Evolutionary conservation across 257 asterid genomes (phyloP), one percentile per base, ranked within the genome.

Genomic region (Jasminum sambac): DNA sequence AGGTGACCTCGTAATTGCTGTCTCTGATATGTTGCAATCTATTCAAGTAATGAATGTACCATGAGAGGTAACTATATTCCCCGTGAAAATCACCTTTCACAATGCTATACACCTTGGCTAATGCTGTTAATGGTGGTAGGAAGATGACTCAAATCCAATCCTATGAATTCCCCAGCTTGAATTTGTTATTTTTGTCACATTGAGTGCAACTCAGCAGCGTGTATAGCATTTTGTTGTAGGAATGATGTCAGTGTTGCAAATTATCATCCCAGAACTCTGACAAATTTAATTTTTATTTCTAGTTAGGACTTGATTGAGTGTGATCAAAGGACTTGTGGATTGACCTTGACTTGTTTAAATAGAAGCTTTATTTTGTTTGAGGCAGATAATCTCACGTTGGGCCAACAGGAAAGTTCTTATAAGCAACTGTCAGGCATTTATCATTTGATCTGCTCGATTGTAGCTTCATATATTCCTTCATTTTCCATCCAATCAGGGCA

Each of bases 31-130:
- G 94, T 77, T 95, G 83, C 98, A 90, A 68, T 91, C 97, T n/a
- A 87, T 95, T 78, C 99, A 95, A 80, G 99, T 95, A 38, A 95
- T 91, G 96, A 89, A 87, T 71, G 98, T 95, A 26, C 99, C 99
- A 3, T 94, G 39, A 85, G 77, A 76, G 30, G 25, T 24, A 26
- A 36, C 40, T 48, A 30, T 39, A 21, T 23, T 57, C 42, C 48
- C 17, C 52, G 0, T 46, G 24, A 39, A 39, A 13, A 64, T 24
- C 11, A 11, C 66, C 44, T 52, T n/a, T 36, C 26, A 68, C 39
- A 62, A 64, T 67, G 36, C 38, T 23, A 5, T 37, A n/a, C n/a
- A n/a, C n/a, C n/a, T 69, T 34, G 65, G 42, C 37, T 26, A 57
- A 16, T 16, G 70, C 40, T 36, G 63, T 41, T 62, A 60, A 70